Evolutionary conservation across 441 rosid species (phyloP), one percentile per base, ranked within the genome.

Genomic region (Mallotus japonicus): DNA sequence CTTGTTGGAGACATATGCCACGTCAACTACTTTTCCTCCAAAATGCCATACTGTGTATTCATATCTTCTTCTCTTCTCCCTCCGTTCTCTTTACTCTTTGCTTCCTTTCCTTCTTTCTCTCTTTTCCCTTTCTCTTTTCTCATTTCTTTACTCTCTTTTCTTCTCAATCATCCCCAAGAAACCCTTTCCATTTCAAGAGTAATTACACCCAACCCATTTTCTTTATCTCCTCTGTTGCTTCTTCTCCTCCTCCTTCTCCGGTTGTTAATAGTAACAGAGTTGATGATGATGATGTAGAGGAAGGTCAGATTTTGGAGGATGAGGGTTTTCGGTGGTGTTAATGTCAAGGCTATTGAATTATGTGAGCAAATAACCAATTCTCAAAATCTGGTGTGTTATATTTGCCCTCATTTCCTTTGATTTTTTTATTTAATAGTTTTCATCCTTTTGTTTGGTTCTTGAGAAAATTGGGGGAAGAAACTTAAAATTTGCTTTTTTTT

Each of bases 281-380:
- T 70, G 90, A 79, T 74, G 87, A 93, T 75, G 90, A 93, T 64
- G 98, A 93, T 64, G 81, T 96, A 65, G 99, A 96, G 85, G 99
- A 96, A 77, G 99, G 99, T 55, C 98, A 93, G 87, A 96, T 96
- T 86, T 87, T 92, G 19, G 98, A 93, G 6, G 98, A 96, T 69
- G 88, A 79, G 6, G 81, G 71, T 28, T 0, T 0, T 67, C 34
- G 79, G 56, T 73, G 80, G 69, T 59, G 83, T 76, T 42, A 79
- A 74, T 74, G 73, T 79, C 49, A 76, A 83, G 78, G 77, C 76
- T 13, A 75, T 34, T 34, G 37, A 34, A 34, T 34, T 34, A 34
- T 5, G 3, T 34, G 37, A 34, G 37, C 37, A 34, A 34, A 34
- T 3, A 34, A 34, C n/a, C 17, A 80, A 50, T 73, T 76, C 72